phyloP scores from a whole-genome alignment of 1,284 basidiomycete species.

The Pyrrhoderma noxium region DNA sequence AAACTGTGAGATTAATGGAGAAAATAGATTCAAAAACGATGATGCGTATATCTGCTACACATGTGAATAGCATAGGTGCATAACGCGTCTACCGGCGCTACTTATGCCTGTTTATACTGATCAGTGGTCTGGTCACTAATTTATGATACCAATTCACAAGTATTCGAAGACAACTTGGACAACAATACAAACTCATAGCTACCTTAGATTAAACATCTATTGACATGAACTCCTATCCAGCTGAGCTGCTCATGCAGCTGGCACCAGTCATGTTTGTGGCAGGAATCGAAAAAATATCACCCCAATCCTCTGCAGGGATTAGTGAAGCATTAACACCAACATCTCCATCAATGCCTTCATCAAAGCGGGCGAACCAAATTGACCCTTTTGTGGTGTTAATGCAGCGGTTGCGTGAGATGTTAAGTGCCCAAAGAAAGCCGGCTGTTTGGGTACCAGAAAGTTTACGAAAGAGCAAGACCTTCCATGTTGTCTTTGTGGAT shows the following conservation, averaged over 20 bases:
- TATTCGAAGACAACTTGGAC: no score
- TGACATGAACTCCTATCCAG: slow-evolving; percentile 85
- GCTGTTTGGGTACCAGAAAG: slow-evolving; percentile 55
- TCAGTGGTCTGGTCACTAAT: no score
- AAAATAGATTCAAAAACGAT: no score
- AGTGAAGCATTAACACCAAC: slow-evolving; percentile 20
- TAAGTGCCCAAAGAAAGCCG: slow-evolving; percentile 53
- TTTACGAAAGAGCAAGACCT: slow-evolving; percentile 50
- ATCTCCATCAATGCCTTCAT: slow-evolving; percentile 21
- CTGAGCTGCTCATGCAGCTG: slow-evolving; percentile 76
- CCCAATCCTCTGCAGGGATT: not conserved
- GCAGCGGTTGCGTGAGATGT: slow-evolving; percentile 53
- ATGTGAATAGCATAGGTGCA: no score
- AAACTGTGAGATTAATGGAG: no score
- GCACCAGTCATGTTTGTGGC: slow-evolving; percentile 91
- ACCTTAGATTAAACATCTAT: no score
- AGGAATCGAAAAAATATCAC: slow-evolving; percentile 42
- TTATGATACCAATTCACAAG: no score
- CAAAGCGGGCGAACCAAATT: slow-evolving; percentile 24
- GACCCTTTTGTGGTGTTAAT: slow-evolving; percentile 54
- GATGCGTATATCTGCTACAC: no score
- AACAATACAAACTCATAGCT: no score
- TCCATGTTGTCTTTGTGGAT: slow-evolving; percentile 78
- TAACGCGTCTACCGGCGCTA: no score
- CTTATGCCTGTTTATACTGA: no score